Conservation (phyloP, 441 rosid species). For the Populus hybrid region DNA sequence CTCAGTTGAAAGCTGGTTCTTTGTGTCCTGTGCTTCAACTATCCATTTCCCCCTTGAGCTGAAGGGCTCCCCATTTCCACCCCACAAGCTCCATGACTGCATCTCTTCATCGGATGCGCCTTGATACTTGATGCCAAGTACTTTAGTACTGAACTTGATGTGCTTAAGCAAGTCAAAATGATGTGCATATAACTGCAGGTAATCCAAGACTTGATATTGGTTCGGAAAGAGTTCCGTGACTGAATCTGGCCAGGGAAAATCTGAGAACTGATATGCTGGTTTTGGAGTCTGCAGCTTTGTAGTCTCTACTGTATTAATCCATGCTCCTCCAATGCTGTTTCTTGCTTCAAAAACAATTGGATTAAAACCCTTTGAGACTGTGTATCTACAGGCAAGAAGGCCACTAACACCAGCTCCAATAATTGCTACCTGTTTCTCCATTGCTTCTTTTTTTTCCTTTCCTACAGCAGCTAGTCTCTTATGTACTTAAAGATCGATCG, state of each 20-base stretch:
- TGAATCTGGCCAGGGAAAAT: conserved; percentile 46
- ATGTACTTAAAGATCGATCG: no score
- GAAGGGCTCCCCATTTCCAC: conserved; percentile 33
- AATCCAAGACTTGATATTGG: conserved; percentile 35
- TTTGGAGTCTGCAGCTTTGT: conserved; percentile 50
- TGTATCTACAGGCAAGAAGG: conserved; percentile 46
- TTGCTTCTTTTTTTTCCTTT: neutral
- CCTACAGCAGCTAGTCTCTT: neutral
- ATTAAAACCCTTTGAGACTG: conserved; percentile 36
- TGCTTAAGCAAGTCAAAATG: conserved; percentile 32
- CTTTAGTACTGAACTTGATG: conserved; percentile 36
- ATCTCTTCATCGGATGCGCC: conserved; percentile 21
- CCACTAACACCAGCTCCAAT: conserved; percentile 56
- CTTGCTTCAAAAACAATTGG: conserved; percentile 46
- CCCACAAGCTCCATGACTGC: conserved; percentile 34
- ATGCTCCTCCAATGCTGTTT: conserved; percentile 37
- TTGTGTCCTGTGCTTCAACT: conserved; percentile 17
- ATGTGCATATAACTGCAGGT: conserved; percentile 9
- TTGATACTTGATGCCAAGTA: conserved; percentile 27
- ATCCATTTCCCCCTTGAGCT: conserved; percentile 35
- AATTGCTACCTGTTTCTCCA: conserved; percentile 25
- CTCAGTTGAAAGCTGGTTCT: conserved; percentile 20
- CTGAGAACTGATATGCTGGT: conserved; percentile 39
- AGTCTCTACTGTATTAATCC: conserved; percentile 35
- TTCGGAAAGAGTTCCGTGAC: conserved; percentile 31